Evolutionary conservation across 1,284 basidiomycete species (phyloP).

Genomic region (Trametes polyzona): DNA sequence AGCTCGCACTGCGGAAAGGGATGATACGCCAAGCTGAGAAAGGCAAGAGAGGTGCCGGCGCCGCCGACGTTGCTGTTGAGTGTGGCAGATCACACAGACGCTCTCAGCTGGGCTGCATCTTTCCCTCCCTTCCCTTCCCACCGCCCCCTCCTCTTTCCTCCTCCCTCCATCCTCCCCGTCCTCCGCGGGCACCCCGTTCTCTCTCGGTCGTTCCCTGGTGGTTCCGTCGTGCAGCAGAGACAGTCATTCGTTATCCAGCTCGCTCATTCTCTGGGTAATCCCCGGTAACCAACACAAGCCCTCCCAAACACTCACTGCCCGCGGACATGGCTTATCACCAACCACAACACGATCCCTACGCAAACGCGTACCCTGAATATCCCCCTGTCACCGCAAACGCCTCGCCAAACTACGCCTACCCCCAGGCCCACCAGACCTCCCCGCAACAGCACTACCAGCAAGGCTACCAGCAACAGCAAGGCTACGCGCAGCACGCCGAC

Average conservation of each 20-base stretch:
- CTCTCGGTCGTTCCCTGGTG: slow-evolving; percentile 27
- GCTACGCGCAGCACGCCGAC: no score
- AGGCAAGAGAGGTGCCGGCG: not conserved
- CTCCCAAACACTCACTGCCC: not conserved
- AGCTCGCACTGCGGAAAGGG: not conserved
- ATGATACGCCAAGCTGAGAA: slow-evolving; percentile 9
- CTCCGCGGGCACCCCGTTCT: slow-evolving; percentile 20
- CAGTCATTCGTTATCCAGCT: slow-evolving; percentile 21
- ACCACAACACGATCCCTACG: slow-evolving; percentile 51
- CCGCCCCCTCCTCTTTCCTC: slow-evolving; percentile 2
- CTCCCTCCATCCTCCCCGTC: slow-evolving; percentile 11
- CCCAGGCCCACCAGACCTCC: slow-evolving; percentile 17
- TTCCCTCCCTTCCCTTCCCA: slow-evolving; percentile 4
- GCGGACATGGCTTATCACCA: slow-evolving; percentile 58
- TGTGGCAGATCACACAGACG: slow-evolving; percentile 8
- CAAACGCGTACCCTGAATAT: slow-evolving; percentile 39
- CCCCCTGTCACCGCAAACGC: slow-evolving; percentile 39
- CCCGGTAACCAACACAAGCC: slow-evolving; percentile 4
- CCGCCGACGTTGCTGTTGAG: not conserved
- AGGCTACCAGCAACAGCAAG: slow-evolving; percentile 26
- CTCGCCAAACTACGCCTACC: slow-evolving; percentile 42
- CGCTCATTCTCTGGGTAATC: slow-evolving; percentile 15
- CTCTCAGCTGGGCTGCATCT: no score
- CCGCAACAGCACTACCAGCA: slow-evolving; percentile 26
- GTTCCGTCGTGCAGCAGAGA: slow-evolving; percentile 26